Percentiles rank a stretch among this genome's conserved stretches.
Conservation (phyloP, 2,329 filamentous ascomycete genomes). For the Gaeumannomyces sp. region DNA sequence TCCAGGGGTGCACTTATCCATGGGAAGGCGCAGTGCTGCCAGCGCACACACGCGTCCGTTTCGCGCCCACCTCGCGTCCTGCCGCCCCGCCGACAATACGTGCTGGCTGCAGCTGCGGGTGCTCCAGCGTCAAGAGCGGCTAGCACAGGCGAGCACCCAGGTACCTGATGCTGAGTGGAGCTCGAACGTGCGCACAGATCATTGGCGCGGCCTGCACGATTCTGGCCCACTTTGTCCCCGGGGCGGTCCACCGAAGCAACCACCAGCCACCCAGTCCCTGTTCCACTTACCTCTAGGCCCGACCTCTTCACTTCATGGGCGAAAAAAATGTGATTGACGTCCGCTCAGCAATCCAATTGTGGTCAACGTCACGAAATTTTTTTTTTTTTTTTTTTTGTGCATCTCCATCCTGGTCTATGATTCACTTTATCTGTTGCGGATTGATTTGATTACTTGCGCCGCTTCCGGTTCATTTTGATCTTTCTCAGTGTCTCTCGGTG, state of each 20-base stretch:
- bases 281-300: background rate
- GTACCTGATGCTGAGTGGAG: background rate
- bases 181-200: background rate
- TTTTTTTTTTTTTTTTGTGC: constrained; percentile 4
- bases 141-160: background rate
- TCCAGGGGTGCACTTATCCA: background rate
- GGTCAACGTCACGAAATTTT: background rate
- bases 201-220: background rate
- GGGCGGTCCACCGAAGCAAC: background rate
- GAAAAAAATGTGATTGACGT: background rate
- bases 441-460: background rate
- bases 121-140: no score
- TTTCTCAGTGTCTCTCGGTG: background rate
- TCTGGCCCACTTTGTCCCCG: background rate
- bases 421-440: background rate
- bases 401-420: no score
- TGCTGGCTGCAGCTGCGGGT: background rate
- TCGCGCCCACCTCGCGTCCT: background rate
- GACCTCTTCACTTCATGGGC: background rate
- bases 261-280: constrained; percentile 2
- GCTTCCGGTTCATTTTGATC: background rate
- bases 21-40: background rate
- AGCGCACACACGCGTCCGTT: background rate
- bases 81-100: background rate
- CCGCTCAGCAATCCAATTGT: background rate